Conservation (phyloP, 1,284 basidiomycete species). For the Ganoderma leucocontextum region DNA sequence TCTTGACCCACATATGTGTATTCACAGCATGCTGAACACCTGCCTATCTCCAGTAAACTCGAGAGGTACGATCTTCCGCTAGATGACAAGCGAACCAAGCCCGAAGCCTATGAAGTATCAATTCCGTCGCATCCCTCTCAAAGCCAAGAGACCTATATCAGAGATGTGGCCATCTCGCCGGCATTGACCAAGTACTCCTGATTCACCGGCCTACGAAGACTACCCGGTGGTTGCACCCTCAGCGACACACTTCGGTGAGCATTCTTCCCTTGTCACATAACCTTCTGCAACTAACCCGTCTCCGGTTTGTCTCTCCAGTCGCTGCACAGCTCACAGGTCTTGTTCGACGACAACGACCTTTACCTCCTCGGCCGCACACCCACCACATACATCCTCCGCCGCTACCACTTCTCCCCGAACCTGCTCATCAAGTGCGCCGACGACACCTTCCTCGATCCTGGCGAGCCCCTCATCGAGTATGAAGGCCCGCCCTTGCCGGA, state of each 20-base stretch:
- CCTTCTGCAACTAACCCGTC: not conserved
- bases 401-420: not conserved
- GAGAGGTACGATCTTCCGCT: not conserved
- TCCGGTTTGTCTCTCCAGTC: not conserved
- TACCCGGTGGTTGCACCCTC: conserved; percentile 1
- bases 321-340: not conserved
- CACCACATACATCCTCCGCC: not conserved
- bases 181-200: not conserved
- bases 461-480: not conserved
- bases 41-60: not conserved
- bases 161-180: not conserved
- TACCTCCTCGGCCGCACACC: conserved; percentile 1
- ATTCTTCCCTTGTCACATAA: too few relatives aligned
- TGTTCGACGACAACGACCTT: not conserved
- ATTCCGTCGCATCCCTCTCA: not conserved
- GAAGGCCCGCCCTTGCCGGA: conserved; percentile 1
- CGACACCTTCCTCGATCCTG: not conserved
- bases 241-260: not conserved
- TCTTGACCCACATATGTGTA: not conserved
- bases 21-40: not conserved
- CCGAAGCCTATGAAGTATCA: not conserved
- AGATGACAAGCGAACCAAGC: not conserved
- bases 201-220: not conserved
- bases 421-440: not conserved
- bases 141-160: not conserved